Conservation (phyloP, 768 basidiomycete genomes). For the Dioszegia crocea region DNA sequence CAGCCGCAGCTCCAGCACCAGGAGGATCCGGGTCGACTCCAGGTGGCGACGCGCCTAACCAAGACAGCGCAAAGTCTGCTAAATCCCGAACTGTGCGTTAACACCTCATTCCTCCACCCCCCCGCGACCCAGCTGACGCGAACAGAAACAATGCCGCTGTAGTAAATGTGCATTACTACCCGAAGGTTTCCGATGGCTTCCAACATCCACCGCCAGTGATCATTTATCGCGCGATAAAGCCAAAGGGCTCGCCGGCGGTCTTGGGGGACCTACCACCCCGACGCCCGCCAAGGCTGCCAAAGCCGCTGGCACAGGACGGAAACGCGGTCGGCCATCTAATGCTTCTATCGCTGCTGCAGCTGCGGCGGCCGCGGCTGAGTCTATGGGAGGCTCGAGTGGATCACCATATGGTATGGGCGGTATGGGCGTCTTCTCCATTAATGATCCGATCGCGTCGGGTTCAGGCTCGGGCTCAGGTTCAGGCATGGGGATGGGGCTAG, state of each 20-base stretch:
- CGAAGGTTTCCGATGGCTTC: not conserved
- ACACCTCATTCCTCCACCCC: not conserved
- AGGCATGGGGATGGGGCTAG: not conserved
- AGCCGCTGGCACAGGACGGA: not conserved
- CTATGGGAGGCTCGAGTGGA: not conserved
- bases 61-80: not conserved
- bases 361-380: not conserved
- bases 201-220: slow-evolving; percentile 1
- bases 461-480: not conserved
- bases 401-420: not conserved
- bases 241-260: not conserved
- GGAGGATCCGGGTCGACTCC: not conserved
- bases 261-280: not conserved
- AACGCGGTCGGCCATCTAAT: slow-evolving; percentile 2
- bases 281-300: not conserved
- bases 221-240: not conserved
- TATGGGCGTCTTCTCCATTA: no score
- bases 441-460: no score
- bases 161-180: not conserved
- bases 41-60: not conserved
- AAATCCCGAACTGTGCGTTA: not conserved
- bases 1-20: not conserved
- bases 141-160: slow-evolving; percentile 1
- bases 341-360: not conserved
- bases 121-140: not conserved